phyloP scores from a whole-genome alignment of 345 rosid genomes.

The Toxicodendron radicans region DNA sequence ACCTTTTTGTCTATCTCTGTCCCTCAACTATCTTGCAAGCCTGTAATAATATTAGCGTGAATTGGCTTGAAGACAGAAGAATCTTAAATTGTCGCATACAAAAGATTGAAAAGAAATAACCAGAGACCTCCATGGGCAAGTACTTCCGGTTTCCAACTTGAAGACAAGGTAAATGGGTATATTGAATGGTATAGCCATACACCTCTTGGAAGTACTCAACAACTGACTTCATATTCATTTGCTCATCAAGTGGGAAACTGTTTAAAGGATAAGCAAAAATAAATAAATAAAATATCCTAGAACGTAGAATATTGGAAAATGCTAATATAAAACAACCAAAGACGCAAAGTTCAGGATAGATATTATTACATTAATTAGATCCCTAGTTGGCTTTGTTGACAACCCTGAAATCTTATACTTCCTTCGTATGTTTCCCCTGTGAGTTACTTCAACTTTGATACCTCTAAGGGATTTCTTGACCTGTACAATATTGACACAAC shows the following conservation, averaged over 20 bases:
- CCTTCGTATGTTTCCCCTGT: conserved; percentile 40
- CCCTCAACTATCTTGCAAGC: conserved; percentile 47
- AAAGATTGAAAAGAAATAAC: background rate
- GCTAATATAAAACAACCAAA: background rate
- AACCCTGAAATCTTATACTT: conserved; percentile 41
- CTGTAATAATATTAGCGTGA: conserved; percentile 19
- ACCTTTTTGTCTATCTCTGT: conserved; percentile 41
- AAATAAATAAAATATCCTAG: background rate
- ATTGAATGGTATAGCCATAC: conserved; percentile 32
- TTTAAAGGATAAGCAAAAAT: conserved; percentile 1
- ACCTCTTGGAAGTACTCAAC: conserved; percentile 42
- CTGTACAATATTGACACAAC: conserved; percentile 22
- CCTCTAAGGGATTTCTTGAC: conserved; percentile 50
- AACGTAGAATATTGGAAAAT: background rate
- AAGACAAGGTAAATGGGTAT: conserved; percentile 45
- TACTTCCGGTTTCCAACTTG: conserved; percentile 43
- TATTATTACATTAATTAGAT: conserved; percentile 32
- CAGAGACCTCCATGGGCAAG: conserved; percentile 46
- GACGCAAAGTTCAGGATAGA: background rate
- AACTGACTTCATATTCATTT: conserved; percentile 43
- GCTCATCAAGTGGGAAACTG: conserved; percentile 47
- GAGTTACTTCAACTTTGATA: conserved; percentile 48
- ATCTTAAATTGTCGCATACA: background rate
- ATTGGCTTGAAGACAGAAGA: conserved; percentile 2
- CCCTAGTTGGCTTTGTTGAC: conserved; percentile 43